Percentiles rank a stretch among this genome's conserved stretches.
Conservation (phyloP, 805 yeast species). For the Starmerella ratchasimensis region DNA sequence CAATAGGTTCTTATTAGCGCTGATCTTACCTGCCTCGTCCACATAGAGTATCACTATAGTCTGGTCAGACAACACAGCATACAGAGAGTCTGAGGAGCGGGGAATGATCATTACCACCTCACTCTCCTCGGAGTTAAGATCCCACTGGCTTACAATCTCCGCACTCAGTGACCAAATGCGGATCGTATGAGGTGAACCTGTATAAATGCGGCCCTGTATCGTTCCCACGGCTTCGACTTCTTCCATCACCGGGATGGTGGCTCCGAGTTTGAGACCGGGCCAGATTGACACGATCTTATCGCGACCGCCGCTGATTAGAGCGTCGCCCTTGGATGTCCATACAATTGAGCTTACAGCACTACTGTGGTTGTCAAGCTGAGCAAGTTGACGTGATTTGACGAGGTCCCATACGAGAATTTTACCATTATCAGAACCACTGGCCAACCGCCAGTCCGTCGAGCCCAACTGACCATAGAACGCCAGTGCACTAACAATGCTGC, state of each 20-base stretch:
- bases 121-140: constrained; percentile 13
- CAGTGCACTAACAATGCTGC: constrained; percentile 69
- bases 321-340: constrained; percentile 39
- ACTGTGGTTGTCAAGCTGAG: constrained; percentile 55
- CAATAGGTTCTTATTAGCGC: constrained; percentile 23
- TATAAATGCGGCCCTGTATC: constrained; percentile 17
- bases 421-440: constrained; percentile 54
- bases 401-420: constrained; percentile 49
- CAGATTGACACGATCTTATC: constrained; percentile 61
- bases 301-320: constrained; percentile 73
- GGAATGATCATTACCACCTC: constrained; percentile 13
- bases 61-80: constrained; percentile 57
- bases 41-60: constrained; percentile 44
- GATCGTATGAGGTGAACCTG: constrained; percentile 14
- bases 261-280: constrained; percentile 35
- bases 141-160: constrained; percentile 16
- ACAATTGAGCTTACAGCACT: constrained; percentile 79
- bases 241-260: constrained; percentile 60
- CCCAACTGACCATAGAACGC: constrained; percentile 62
- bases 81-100: constrained; percentile 2
- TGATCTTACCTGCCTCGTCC: constrained; percentile 3
- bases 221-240: constrained; percentile 29
- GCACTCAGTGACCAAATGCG: constrained; percentile 17
- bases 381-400: constrained; percentile 53
- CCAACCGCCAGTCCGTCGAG: constrained; percentile 52